Base-by-base conservation (phyloP, 2,329 filamentous ascomycete genomes). In the Calonectria naviculata region DNA sequence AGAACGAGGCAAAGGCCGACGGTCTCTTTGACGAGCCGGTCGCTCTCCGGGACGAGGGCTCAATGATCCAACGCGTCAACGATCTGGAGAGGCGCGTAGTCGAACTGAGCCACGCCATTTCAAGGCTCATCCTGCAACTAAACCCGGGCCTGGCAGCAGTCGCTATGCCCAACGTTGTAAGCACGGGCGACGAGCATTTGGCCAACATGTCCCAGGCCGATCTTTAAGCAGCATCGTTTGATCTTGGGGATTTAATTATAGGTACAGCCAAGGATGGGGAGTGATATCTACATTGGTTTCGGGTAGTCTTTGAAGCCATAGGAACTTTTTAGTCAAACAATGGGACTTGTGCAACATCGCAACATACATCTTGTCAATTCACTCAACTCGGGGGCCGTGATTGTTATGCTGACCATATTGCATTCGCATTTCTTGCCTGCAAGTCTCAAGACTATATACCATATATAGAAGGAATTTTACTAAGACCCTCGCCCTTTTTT, bases 361-460 rank as follows among this genome's bases (percentile, higher is more conserved):
- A n/a, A n/a, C n/a, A 34, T 15, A 34, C 9, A 29, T 10, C 46
- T 56, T 21, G 17, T n/a, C n/a, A 38, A 38, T 56, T 65, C 46
- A 26, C n/a, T 58, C 19, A 28, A 21, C 2, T 47, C 24, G 29
- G 19, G 17, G 8, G 41, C 19, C 24, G 19, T 38, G 31, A 17
- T 19, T 38, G 9, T 3, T 31, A 26, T 61, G 28, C 47, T 24
- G 31, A 41, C 54, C 46, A 58, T 56, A 19, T 70, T 42, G 52
- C 65, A 29, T 61, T 56, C 26, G 46, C 54, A 60, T 69, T 34
- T 69, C 52, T 47, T 69, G 38, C 61, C 47, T 66, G 66, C 56
- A 66, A 66, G 62, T 44, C 31, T 69, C 60, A 31, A 44, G 38
- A 69, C 65, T 69, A 66, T 69, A 52, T 69, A 71, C 70, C 24